These are phyloP conservation scores for Anaeromyces robustus DNA, from an alignment of 192 early-diverging fungal species.

Conservation along the genomic window DNA sequence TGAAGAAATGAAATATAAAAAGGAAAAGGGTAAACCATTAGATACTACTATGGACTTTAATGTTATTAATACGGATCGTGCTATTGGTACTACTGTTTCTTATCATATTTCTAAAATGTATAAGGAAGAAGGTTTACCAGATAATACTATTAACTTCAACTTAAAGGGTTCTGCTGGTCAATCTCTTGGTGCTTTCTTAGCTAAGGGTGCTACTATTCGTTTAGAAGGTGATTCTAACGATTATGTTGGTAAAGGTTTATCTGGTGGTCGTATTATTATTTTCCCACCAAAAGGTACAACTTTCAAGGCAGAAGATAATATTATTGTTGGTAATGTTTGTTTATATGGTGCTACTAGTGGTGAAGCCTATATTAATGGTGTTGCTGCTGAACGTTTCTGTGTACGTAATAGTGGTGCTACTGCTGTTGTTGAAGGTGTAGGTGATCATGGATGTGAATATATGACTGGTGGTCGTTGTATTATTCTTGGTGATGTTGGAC, in stretches of 20 bases:
- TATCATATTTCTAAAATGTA: constrained; percentile 68
- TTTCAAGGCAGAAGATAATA: constrained; percentile 74
- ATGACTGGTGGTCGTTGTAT: constrained; percentile 96
- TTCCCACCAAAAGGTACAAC: constrained; percentile 68
- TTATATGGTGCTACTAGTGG: constrained; percentile 93
- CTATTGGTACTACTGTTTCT: constrained; percentile 79
- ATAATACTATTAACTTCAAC: constrained; percentile 71
- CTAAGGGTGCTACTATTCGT: constrained; percentile 72
- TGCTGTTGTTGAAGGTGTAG: constrained; percentile 89
- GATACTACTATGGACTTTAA: constrained; percentile 13
- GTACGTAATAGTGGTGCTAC: constrained; percentile 96
- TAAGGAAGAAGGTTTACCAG: constrained; percentile 70
- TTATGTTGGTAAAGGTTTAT: constrained; percentile 97
- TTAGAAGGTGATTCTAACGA: constrained; percentile 97
- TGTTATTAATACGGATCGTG: constrained; percentile 89
- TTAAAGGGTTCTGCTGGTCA: constrained; percentile 89
- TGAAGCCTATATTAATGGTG: constrained; percentile 76
- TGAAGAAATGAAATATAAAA: constrained; percentile 58
- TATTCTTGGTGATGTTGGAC: constrained; percentile 72
- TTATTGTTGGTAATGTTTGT: constrained; percentile 94
- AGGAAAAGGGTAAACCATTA: constrained; percentile 40
- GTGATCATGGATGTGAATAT: constrained; percentile 99
- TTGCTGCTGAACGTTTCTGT: constrained; percentile 93
- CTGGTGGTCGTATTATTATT: constrained; percentile 76
- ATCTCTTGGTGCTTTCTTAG: constrained; percentile 87